Conservation (phyloP, 148 eudicot species). For the Amaranthus cruentus region DNA sequence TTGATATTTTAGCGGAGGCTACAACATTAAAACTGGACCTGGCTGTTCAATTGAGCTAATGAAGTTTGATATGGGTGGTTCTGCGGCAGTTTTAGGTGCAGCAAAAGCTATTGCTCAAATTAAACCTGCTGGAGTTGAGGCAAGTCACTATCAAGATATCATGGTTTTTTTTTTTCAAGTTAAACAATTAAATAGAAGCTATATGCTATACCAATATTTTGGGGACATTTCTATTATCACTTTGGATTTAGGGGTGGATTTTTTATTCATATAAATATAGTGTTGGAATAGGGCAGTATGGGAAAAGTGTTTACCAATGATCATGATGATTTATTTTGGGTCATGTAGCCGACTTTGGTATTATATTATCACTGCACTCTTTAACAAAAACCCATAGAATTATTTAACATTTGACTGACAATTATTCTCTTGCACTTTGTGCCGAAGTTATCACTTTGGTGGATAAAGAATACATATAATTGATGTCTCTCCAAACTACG, state of each 20-base stretch:
- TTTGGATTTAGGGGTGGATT: no score
- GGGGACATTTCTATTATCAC: no score
- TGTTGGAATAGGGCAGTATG: no score
- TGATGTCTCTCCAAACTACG: no score
- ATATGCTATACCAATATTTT: not conserved
- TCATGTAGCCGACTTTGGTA: no score
- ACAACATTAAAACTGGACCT: slow-evolving; percentile 94
- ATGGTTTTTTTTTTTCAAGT: not conserved
- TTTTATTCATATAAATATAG: no score
- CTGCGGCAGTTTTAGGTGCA: slow-evolving; percentile 97
- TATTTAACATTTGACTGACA: not conserved
- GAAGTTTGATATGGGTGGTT: slow-evolving; percentile 99
- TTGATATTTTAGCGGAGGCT: slow-evolving; percentile 77
- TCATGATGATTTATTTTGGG: no score
- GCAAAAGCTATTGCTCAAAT: slow-evolving; percentile 99
- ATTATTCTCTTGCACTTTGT: not conserved
- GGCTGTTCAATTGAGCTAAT: slow-evolving; percentile 89
- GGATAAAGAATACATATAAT: not conserved
- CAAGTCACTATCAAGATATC: slow-evolving; percentile 19
- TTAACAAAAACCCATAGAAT: not conserved
- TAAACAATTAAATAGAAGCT: not conserved
- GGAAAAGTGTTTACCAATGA: no score
- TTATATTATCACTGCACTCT: not conserved
- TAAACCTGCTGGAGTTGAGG: slow-evolving; percentile 97
- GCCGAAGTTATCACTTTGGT: not conserved